These are phyloP conservation scores for Ballota nigra DNA, from an alignment of 257 asterid genomes.

Conservation along the genomic window DNA sequence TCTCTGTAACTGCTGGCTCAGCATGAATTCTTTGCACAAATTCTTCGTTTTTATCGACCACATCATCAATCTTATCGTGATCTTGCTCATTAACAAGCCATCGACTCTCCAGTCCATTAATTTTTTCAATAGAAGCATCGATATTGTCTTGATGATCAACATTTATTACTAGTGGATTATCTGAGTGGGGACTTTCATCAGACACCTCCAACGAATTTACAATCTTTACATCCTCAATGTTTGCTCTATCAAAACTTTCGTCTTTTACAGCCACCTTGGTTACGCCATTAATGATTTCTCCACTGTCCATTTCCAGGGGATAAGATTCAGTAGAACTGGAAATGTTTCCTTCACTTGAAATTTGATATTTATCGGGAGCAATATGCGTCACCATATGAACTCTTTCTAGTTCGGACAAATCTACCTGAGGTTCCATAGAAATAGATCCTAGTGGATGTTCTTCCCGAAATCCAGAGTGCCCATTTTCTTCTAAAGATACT, in stretches of 20 bases:
- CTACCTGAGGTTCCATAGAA: conserved; percentile 51
- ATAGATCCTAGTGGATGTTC: conserved; percentile 65
- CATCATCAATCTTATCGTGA: conserved; percentile 15
- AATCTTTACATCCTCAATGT: conserved; percentile 23
- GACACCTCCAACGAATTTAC: conserved; percentile 26
- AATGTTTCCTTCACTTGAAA: conserved; percentile 31
- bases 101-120: conserved; percentile 22
- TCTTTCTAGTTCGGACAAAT: conserved; percentile 33
- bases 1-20: conserved; percentile 23
- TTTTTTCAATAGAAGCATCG: conserved; percentile 16
- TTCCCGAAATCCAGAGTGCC: conserved; percentile 38
- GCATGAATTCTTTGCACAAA: conserved; percentile 19
- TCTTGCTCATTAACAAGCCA: conserved; percentile 16
- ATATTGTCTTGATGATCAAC: conserved; percentile 24
- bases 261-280: conserved; percentile 19
- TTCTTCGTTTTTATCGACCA: conserved; percentile 21
- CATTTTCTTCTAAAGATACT: conserved; percentile 40
- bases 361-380: conserved; percentile 16
- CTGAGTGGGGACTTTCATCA: conserved; percentile 15
- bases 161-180: conserved; percentile 12
- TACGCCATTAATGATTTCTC: conserved; percentile 19
- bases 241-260: conserved; percentile 26
- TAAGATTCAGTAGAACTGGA: conserved; percentile 32
- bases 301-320: conserved; percentile 23
- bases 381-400: conserved; percentile 18